Evolutionary conservation across 768 basidiomycete species (phyloP), one percentile per base, ranked within the genome.

Genomic region (Rhodocollybia butyracea): DNA sequence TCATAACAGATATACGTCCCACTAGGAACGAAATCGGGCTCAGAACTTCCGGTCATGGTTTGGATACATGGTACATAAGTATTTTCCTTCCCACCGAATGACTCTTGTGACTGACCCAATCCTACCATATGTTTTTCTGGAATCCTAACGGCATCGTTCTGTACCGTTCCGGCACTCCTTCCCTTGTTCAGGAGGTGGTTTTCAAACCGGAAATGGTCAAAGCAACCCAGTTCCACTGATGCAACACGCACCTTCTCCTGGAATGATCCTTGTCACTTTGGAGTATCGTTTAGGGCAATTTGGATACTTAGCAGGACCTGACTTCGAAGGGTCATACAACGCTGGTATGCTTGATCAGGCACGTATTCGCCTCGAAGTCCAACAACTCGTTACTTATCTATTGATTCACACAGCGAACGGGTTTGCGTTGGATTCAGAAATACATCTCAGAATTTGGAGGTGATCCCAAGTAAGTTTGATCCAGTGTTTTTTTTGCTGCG

Each of bases 61-160:
- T 77, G 66, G 66, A 74, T 77, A 55, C 74, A 77, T 57, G 76
- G 75, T 73, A 42, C n/a, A n/a, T n/a, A n/a, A 36, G 65, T 40
- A 21, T 1, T 24, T 32, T 46, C 12, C n/a, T 19, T 19, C 17
- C 21, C 39, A 19, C 21, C 12, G 21, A n/a, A 17, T 24, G 15
- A 12, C n/a, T 13, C 3, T 19, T 30, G 17, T 30, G 5, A 30
- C 3, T n/a, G n/a, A 32, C 15, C 2, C 19, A 19, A 5, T 45
- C 42, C 10, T 43, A 4, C n/a, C 30, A 11, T 19, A 21, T 22
- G 2, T 10, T 32, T 47, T 34, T 10, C 19, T 21, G 46, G 12
- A 19, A 45, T 24, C 29, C 32, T 19, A 34, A 17, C n/a, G 26
- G 10, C 42, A 24, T 26, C 24, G 13, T 13, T 38, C 5, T 39